Base-by-base conservation (phyloP, 805 yeast species). In the Priceomyces haplophilus region DNA sequence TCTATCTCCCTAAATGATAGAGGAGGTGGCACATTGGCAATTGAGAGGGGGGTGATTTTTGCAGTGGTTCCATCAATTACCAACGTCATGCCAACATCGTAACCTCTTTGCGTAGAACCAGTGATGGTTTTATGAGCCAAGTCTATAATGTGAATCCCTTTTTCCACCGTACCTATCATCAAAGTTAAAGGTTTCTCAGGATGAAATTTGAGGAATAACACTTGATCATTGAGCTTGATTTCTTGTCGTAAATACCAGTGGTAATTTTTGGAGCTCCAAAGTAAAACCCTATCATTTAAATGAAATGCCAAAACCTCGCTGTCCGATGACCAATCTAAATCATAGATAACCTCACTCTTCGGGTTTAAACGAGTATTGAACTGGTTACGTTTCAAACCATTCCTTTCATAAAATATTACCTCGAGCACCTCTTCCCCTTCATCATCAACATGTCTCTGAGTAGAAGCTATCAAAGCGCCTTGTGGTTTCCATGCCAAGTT, bases 21-120 rank as follows among this genome's bases (percentile, higher is more conserved):
- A 34, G 99, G 99, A 0, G 99, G 99, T 3, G 99, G 99, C 8
- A 88, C 91, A 58, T 83, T 88, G 1, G 96, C 96, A 23, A 82
- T 58, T 1, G 85, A 75, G 29, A 93, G 70, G 0, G 98, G 97
- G 0, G 99, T 91, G 17, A 89, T 65, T 50, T 80, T 78, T 11
- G 83, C 77, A 10, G 75, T 72, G 1, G 61, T 53, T 1, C 97
- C 97, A 65, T 93, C 98, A 27, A 84, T 71, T 0, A 91, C 97
- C 16, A 85, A 65, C 7, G 81, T 78, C 73, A 85, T 80, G 37
- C 99, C 98, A 20, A 76, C 56, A 59, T 88, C 97, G 43, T 72
- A 56, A 1, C 95, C 90, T 3, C 79, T 61, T 11, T 70, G 59
- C 0, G 85, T 75, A 5, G 95, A 85, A 1, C 97, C 97, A 4